Evolutionary conservation across 1,284 basidiomycete genomes (phyloP), one percentile per base, ranked within the genome.

Genomic region (Lignosus rhinocerotis): DNA sequence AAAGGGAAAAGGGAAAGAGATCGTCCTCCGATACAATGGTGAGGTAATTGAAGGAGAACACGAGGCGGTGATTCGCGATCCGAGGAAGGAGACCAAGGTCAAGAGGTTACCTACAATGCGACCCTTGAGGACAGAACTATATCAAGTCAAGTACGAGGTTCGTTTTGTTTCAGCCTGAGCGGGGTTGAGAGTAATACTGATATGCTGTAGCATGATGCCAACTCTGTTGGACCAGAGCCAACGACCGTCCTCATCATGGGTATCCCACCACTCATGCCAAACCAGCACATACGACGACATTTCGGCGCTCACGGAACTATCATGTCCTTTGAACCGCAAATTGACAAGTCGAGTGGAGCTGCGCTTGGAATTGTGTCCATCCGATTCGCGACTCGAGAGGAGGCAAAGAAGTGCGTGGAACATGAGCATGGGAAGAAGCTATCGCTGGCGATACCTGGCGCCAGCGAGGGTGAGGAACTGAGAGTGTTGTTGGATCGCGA

Each of bases 331-430:
- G 90, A 95, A 63, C 84, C 89, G 38, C 92, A 95, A 70, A 84
- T 91, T 60, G 92, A 97, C 74, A 82, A 84, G 48, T 80, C 82
- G 53, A 94, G 87, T 19, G 94, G 94, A 12, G 88, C 86, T 61
- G 85, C 90, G 14, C 80, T 98, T 3, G 95, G 95, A 6, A 86
- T 98, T 42, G 86, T 92, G 52, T 87, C 85, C 69, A 81, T 98
- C 66, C 86, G 83, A 61, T 98, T 83, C 70, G 72, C 69, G 8
- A 74, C 77, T 0, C 81, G 84, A 59, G 84, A 85, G 17, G 85
- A 88, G 56, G 88, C 87, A 55, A 81, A 73, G 71, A 78, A 73
- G 64, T 93, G 86, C 72, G 80, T 81, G 55, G 82, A 82, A 66
- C 78, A 78, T 65, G 83, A 88, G 65, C 75, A 88, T 59, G 85